phyloP scores from a whole-genome alignment of 495 filamentous ascomycete species.

The Penicillium argentinense region DNA sequence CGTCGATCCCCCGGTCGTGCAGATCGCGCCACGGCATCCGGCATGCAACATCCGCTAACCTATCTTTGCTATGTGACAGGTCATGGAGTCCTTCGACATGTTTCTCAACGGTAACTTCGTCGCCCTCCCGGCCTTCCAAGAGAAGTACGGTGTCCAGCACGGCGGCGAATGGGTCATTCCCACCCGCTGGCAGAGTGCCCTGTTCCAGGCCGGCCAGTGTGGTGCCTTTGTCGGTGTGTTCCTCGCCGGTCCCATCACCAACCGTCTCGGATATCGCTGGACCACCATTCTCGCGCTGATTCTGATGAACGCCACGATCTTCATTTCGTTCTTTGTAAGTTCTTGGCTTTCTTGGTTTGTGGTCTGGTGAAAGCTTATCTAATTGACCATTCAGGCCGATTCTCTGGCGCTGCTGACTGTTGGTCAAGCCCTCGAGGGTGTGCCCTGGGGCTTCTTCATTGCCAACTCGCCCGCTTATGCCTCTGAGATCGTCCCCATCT shows the following conservation, averaged over 20 bases:
- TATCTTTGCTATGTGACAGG: too few relatives aligned
- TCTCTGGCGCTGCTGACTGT: constrained; percentile 60
- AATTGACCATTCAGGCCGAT: constrained; percentile 35
- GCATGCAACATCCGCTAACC: too few relatives aligned
- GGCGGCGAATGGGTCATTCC: constrained; percentile 17
- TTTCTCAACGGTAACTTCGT: constrained; percentile 41
- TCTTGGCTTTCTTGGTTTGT: too few relatives aligned
- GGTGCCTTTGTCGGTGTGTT: constrained; percentile 70
- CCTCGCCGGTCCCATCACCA: constrained; percentile 65
- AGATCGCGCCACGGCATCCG: too few relatives aligned
- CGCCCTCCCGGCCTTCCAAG: constrained; percentile 24
- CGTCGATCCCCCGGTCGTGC: constrained; percentile 4
- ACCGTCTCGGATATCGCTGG: constrained; percentile 62
- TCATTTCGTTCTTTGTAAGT: constrained; percentile 64
- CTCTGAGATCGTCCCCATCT: constrained; percentile 66
- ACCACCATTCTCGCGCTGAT: constrained; percentile 63
- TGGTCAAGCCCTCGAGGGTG: constrained; percentile 68
- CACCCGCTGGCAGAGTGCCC: constrained; percentile 37
- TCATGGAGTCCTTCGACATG: constrained; percentile 47
- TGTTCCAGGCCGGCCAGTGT: constrained; percentile 35
- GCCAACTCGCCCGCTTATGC: constrained; percentile 71
- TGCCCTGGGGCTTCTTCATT: constrained; percentile 75
- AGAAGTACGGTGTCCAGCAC: constrained; percentile 25
- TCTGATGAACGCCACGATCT: constrained; percentile 59
- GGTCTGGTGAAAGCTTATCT: constrained; percentile 1